Evolutionary conservation across 2,329 filamentous ascomycete species (phyloP), one percentile per base, ranked within the genome.

Genomic region (Colletotrichum musae): DNA sequence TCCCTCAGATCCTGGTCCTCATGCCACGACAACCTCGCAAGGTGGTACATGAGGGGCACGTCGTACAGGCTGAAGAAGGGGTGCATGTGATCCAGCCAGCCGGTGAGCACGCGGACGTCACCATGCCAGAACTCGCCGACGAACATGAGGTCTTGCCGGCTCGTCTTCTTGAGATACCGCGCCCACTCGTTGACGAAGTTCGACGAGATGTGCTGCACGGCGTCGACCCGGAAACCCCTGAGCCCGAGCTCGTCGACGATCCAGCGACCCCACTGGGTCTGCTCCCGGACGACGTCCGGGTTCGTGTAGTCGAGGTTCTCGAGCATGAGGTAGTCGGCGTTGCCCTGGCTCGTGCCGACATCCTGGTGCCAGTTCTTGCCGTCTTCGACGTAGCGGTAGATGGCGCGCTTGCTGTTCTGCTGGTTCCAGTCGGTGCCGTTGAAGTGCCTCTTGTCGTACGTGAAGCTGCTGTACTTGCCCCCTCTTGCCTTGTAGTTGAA

Each of bases 181-280:
- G 67, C 24, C 67, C 67, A 70, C 45, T 70, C 63, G 5, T 66
- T 70, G 51, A 70, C 52, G 9, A 70, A 70, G 36, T 61, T 67
- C 62, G 50, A 70, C n/a, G 67, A 70, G 62, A 70, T 70, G 62
- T 70, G 67, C 45, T 70, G 67, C n/a, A 70, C 67, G 18, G 67
- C 67, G 18, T 70, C 67, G 6, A 70, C 45, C 2, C 67, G 67
- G 43, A 70, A 70, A 10, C 67, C 67, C 10, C 28, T 45, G 16
- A 70, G 56, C 1, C 56, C 51, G 1, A 70, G 67, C 63, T 70
- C 67, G 0, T 66, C 63, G 7, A 70, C 62, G 12, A 70, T 70
- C 67, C 67, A 70, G 3, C 56, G 56, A n/a, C 67, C 62, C 67
- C 67, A 70, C 16, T 70, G 54, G 13, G 45, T 57, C 15, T 65